Conservation (phyloP, 495 filamentous ascomycete species). For the Trichodelitschia bisporula region DNA sequence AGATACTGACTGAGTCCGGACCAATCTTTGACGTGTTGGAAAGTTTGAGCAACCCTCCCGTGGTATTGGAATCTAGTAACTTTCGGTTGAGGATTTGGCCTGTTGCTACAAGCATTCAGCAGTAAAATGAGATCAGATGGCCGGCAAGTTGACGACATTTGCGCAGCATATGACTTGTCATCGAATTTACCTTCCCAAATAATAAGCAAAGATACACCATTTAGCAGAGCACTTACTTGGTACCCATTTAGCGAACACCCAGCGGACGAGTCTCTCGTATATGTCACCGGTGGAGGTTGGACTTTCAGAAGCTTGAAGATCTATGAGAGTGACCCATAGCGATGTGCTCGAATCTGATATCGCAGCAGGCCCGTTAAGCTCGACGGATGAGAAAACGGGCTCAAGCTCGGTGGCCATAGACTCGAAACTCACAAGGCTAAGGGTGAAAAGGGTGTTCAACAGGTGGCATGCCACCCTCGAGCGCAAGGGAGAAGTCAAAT, state of each 20-base stretch:
- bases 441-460: constrained; percentile 33
- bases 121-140: no score
- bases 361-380: constrained; percentile 54
- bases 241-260: constrained; percentile 60
- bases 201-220: constrained; percentile 12
- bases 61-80: no score
- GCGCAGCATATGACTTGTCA: constrained; percentile 10
- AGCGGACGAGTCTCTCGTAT: constrained; percentile 45
- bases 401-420: constrained; percentile 29
- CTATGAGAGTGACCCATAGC: constrained; percentile 41
- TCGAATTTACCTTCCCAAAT: constrained; percentile 9
- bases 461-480: constrained; percentile 66
- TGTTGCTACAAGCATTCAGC: no score
- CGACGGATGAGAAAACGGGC: constrained; percentile 44
- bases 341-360: constrained; percentile 58
- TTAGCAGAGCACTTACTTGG: constrained; percentile 27
- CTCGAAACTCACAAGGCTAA: constrained; percentile 8
- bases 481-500: constrained; percentile 38
- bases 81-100: no score
- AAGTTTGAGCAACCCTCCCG: no score
- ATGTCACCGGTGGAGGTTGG: constrained; percentile 37
- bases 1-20: no score
- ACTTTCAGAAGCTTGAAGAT: constrained; percentile 31
- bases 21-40: no score
- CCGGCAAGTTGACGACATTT: no score